These are phyloP conservation scores for Trichoderma sp. DNA, from an alignment of 2,329 filamentous ascomycete species.

Conservation along the genomic window DNA sequence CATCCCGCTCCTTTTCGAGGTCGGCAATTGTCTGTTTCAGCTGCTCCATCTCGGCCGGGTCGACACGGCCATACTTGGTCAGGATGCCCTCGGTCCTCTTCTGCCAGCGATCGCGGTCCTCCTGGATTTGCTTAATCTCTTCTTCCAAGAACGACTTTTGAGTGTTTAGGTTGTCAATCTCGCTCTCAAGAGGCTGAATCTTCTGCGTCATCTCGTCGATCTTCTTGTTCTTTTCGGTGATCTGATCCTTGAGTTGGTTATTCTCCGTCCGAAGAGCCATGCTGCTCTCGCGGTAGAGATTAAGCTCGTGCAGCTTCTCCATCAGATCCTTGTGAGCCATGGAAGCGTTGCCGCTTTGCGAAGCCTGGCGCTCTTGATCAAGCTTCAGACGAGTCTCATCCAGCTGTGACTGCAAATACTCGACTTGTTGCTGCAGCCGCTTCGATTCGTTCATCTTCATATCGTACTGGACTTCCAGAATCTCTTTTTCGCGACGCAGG, in stretches of 20 bases:
- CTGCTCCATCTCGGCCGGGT: constrained; percentile 87
- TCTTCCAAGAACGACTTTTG: constrained; percentile 78
- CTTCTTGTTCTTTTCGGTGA: constrained; percentile 70
- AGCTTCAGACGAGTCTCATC: constrained; percentile 87
- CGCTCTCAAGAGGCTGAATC: constrained; percentile 78
- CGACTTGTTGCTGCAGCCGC: constrained; percentile 83
- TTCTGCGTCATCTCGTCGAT: constrained; percentile 71
- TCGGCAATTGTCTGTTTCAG: constrained; percentile 73
- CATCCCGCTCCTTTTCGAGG: constrained; percentile 63
- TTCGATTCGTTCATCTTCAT: constrained; percentile 84
- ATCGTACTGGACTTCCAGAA: constrained; percentile 93
- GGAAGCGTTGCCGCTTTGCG: constrained; percentile 69
- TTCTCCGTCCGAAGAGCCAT: constrained; percentile 86
- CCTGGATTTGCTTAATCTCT: constrained; percentile 82
- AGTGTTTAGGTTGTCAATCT: constrained; percentile 78
- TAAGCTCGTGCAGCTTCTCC: constrained; percentile 92
- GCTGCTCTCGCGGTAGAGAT: constrained; percentile 92
- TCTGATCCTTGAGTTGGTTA: constrained; percentile 70
- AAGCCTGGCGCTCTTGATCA: constrained; percentile 78
- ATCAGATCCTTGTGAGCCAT: constrained; percentile 86
- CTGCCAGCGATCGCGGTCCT: constrained; percentile 92
- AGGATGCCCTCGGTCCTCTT: constrained; percentile 94
- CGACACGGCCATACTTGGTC: constrained; percentile 91
- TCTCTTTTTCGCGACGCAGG: constrained; percentile 92
- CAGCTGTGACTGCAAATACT: constrained; percentile 81